Evolutionary conservation across 371 early-diverging fungal species (phyloP).

Genomic region (Circinella minor): DNA sequence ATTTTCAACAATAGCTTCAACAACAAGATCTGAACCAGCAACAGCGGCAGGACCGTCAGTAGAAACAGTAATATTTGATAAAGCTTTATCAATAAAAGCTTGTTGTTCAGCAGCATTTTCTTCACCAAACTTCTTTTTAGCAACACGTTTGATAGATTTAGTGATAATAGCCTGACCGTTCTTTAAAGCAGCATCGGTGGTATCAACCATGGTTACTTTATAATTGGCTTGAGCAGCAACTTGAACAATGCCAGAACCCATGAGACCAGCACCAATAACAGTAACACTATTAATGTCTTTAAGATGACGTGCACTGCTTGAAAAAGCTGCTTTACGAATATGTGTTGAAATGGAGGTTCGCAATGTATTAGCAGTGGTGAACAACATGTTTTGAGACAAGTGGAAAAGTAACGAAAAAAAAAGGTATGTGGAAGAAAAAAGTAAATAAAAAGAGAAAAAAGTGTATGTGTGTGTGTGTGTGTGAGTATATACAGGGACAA

Average conservation of each 20-base stretch:
- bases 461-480: background rate
- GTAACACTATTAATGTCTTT: conserved; percentile 65
- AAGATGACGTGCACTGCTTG: conserved; percentile 28
- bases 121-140: conserved; percentile 87
- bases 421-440: too few relatives aligned
- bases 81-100: conserved; percentile 67
- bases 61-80: conserved; percentile 66
- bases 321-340: conserved; percentile 12
- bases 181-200: conserved; percentile 69
- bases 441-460: too few relatives aligned
- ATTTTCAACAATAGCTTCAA: conserved; percentile 97
- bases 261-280: conserved; percentile 85
- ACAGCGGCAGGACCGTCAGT: conserved; percentile 67
- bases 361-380: background rate
- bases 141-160: conserved; percentile 82
- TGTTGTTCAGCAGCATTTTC: conserved; percentile 62
- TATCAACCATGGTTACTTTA: conserved; percentile 90
- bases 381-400: background rate
- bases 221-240: conserved; percentile 85
- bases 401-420: background rate
- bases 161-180: conserved; percentile 84
- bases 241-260: conserved; percentile 97
- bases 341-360: conserved; percentile 52
- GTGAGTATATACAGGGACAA: background rate
- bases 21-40: conserved; percentile 70